Conservation (phyloP, 2,329 filamentous ascomycete genomes). For the Arthrinium puccinioides region DNA sequence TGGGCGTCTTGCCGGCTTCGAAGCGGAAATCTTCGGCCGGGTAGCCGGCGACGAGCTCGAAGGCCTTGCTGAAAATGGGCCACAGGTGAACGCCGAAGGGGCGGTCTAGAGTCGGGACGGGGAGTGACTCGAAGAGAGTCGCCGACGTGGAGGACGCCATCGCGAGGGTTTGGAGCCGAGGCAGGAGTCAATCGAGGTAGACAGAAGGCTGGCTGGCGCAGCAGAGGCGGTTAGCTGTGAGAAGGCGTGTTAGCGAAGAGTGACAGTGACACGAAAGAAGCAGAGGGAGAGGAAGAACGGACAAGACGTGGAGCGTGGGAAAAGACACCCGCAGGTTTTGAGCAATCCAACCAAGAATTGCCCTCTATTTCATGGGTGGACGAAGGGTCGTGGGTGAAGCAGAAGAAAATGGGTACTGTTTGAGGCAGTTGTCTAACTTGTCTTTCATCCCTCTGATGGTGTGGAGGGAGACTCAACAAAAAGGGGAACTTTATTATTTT, state of each 20-base stretch:
- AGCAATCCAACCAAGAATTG: constrained; percentile 3
- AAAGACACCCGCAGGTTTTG: background rate
- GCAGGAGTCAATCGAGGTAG: background rate
- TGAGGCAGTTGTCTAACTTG: too few relatives aligned
- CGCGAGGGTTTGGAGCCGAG: too few relatives aligned
- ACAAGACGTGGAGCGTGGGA: background rate
- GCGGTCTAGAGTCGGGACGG: constrained; percentile 77
- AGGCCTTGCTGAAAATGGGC: constrained; percentile 90
- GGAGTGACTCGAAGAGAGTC: constrained; percentile 46
- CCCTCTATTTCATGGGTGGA: background rate
- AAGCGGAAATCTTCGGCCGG: constrained; percentile 83
- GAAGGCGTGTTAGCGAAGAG: background rate
- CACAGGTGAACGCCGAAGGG: constrained; percentile 89
- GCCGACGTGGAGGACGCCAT: constrained; percentile 21
- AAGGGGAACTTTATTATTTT: background rate
- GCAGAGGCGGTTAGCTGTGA: background rate
- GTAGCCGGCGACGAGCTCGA: constrained; percentile 70
- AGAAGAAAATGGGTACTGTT: too few relatives aligned
- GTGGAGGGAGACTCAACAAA: too few relatives aligned
- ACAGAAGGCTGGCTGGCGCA: background rate
- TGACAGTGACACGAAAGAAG: background rate
- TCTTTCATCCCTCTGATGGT: too few relatives aligned
- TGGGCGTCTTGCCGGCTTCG: constrained; percentile 70
- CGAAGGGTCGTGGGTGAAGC: background rate
- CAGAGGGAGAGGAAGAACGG: background rate